Evolutionary conservation across 176 grass and related monocot genomes (phyloP), one percentile per base, ranked within the genome.

Genomic region (Triticum monococcum): DNA sequence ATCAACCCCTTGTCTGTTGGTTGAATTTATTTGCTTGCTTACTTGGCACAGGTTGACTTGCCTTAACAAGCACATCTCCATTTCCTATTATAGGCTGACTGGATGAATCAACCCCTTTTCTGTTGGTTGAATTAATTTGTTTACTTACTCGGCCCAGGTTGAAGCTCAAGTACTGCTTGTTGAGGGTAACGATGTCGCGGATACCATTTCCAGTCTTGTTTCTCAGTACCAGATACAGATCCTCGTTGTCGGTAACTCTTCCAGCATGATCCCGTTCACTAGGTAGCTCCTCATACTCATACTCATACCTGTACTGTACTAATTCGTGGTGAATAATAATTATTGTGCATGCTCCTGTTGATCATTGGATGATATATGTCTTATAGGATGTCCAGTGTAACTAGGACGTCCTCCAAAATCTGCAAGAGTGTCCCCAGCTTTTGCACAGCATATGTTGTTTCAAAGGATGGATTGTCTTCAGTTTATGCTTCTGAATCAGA

Each of bases 361-460:
- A 85, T 23, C 36, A 85, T 50, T 26, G 54, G 36, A 45, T n/a
- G 17, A 50, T n/a, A n/a, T 41, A 35, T 32, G 23, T 46, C 79
- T 25, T 86, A 35, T 23, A 90, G 89, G 84, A 87, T n/a, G 50
- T 75, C 72, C 38, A 87, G 62, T 23, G 59, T 54, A 13, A 70
- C 16, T 30, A 87, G 71, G 31, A 64, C 71, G 33, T 84, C 89
- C 60, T 45, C 84, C 64, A 90, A 57, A 87, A 90, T 90, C 28
- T 77, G 80, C 75, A 71, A 79, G 63, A 71, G 74, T 78, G 62
- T 64, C 48, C 80, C 89, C 72, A 83, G 66, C 80, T 87, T 90
- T 77, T 90, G 89, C 78, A 80, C 80, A 37, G 24, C 56, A 14
- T 90, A 80, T 79, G 17, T 87, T 78, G 52, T 90, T 50, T 66